Conservation (phyloP, 2,329 filamentous ascomycete species). For the Pseudogymnoascus sp. region DNA sequence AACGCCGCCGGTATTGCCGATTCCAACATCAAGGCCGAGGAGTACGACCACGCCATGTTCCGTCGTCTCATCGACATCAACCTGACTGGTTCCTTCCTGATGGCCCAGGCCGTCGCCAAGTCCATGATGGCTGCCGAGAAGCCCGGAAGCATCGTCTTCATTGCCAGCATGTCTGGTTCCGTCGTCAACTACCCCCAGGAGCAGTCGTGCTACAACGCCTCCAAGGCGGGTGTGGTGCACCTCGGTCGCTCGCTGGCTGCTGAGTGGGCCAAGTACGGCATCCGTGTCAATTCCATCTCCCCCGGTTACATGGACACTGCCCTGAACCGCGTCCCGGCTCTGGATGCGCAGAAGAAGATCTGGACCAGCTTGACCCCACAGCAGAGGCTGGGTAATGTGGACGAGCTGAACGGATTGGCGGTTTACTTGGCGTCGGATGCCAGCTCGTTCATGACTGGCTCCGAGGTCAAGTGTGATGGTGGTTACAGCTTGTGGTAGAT, state of each 20-base stretch:
- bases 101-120: conserved; percentile 63
- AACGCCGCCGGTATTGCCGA: conserved; percentile 76
- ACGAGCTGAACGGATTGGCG: conserved; percentile 70
- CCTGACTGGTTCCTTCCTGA: conserved; percentile 69
- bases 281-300: conserved; percentile 77
- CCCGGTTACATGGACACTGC: conserved; percentile 84
- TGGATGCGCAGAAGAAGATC: conserved; percentile 75
- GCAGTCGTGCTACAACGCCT: conserved; percentile 76
- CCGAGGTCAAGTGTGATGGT: conserved; percentile 64
- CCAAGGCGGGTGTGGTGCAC: conserved; percentile 72
- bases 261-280: conserved; percentile 75
- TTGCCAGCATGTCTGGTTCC: conserved; percentile 74
- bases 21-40: conserved; percentile 76
- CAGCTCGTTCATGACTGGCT: conserved; percentile 68
- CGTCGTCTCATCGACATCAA: conserved; percentile 75
- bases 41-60: conserved; percentile 69
- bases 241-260: conserved; percentile 73
- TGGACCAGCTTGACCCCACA: conserved; percentile 69
- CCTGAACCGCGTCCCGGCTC: conserved; percentile 67
- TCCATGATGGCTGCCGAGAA: conserved; percentile 66
- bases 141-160: conserved; percentile 65
- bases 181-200: conserved; percentile 83
- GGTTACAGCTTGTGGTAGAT: conserved; percentile 56
- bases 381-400: conserved; percentile 61
- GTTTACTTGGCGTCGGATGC: conserved; percentile 69